These are phyloP conservation scores for Globisporangium apiculatum DNA, from an alignment of 352 stramenopile genomes.

Conservation along the genomic window DNA sequence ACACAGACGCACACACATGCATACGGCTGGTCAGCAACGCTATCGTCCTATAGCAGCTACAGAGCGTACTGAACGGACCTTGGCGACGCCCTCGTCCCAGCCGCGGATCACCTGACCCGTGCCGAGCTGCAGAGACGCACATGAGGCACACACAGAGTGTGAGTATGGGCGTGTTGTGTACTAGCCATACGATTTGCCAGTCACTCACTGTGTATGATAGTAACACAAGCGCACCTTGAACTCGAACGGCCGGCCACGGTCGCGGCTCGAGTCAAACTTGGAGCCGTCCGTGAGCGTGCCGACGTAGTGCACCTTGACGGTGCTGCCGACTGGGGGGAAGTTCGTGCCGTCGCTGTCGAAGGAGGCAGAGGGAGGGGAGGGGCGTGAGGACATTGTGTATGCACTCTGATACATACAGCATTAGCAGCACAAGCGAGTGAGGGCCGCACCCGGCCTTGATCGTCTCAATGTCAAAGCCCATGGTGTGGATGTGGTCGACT, in stretches of 20 bases:
- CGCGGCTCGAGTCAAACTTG: constrained; percentile 81
- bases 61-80: constrained; percentile 6
- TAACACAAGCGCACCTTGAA: constrained; percentile 33
- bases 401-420: not conserved
- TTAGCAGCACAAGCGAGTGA: not conserved
- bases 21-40: not conserved
- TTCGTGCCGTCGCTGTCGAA: constrained; percentile 60
- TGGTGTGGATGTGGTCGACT: not conserved
- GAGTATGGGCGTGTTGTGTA: not conserved
- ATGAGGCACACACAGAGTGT: not conserved
- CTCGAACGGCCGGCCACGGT: constrained; percentile 70
- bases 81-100: constrained; percentile 67
- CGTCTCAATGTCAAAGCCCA: constrained; percentile 46
- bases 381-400: not conserved
- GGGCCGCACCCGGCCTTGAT: constrained; percentile 54
- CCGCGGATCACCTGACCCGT: constrained; percentile 73
- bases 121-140: constrained; percentile 30
- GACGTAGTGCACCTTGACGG: constrained; percentile 74
- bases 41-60: no score
- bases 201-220: not conserved
- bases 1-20: not conserved
- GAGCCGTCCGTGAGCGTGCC: constrained; percentile 66
- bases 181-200: not conserved
- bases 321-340: constrained; percentile 64
- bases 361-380: not conserved